A percentile compares a stretch with the other conserved stretches of the same genome.
Conservation (phyloP, 345 rosid species). For the Trapa incisa region DNA sequence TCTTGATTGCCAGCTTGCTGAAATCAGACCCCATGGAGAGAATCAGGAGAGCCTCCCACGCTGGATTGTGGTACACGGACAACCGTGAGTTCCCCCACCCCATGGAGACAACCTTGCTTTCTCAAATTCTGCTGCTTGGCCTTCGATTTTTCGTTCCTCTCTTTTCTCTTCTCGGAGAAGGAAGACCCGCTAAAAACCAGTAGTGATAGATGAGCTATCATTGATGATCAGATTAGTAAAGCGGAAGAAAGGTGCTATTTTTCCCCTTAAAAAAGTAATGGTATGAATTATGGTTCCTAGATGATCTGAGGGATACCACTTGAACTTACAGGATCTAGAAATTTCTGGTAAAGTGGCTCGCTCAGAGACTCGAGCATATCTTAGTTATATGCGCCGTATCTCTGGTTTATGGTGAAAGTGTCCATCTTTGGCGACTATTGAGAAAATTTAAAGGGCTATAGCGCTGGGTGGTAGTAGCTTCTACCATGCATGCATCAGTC, state of each 20-base stretch:
- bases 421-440: not conserved
- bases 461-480: not conserved
- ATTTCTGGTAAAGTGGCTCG: not conserved
- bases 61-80: constrained; percentile 80
- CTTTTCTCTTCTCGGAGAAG: not conserved
- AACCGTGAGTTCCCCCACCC: constrained; percentile 32
- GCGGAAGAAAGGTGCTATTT: not conserved
- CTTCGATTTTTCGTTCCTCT: not conserved
- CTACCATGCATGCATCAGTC: not conserved
- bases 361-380: not conserved
- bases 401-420: not conserved
- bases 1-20: not conserved
- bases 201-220: too few relatives aligned
- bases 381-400: not conserved
- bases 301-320: not conserved
- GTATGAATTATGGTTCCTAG: not conserved
- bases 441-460: not conserved
- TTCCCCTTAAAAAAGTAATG: not conserved
- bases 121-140: not conserved
- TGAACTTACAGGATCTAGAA: not conserved
- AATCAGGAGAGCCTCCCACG: constrained; percentile 53
- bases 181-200: not conserved
- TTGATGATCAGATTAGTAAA: not conserved
- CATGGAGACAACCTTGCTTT: too few relatives aligned
- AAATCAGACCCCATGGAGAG: constrained; percentile 26